phyloP scores from a whole-genome alignment of 106 monocot genomes.

The Chionographis japonica region DNA sequence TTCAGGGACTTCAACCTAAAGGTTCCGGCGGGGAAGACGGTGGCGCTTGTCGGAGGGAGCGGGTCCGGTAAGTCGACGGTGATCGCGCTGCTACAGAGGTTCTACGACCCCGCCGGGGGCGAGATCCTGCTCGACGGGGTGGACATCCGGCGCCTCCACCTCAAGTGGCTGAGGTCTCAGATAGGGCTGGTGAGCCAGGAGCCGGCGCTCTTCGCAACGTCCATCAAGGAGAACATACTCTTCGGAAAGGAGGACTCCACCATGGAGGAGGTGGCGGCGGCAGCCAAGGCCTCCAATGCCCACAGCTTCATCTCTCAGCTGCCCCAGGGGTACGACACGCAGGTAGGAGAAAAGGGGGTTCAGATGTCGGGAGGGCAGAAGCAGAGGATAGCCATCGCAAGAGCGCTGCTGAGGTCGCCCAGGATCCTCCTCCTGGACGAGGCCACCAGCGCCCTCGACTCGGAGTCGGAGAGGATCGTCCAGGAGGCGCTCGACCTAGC shows the following conservation, averaged over 20 bases:
- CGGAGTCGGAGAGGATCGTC: conserved; percentile 48
- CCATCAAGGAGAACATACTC: conserved; percentile 39
- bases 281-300: conserved; percentile 37
- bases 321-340: conserved; percentile 35
- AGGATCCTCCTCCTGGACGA: conserved; percentile 59
- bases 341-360: conserved; percentile 55
- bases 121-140: conserved; percentile 10
- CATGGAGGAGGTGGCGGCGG: conserved; percentile 15
- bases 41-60: conserved; percentile 51
- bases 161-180: conserved; percentile 18
- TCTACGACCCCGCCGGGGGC: conserved; percentile 21
- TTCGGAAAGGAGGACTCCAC: too few relatives aligned
- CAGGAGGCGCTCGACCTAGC: conserved; percentile 54
- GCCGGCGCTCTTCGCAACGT: conserved; percentile 11
- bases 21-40: conserved; percentile 35
- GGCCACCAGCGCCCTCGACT: conserved; percentile 61
- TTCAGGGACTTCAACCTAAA: conserved; percentile 23
- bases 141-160: conserved; percentile 4
- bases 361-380: conserved; percentile 65
- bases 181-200: conserved; percentile 22
- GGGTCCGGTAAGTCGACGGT: conserved; percentile 45
- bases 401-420: conserved; percentile 40
- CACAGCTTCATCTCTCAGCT: conserved; percentile 48
- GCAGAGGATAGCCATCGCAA: conserved; percentile 54
- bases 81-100: conserved; percentile 40